Base-by-base conservation (phyloP, 805 yeast species). In the Spathaspora passalidarum region DNA sequence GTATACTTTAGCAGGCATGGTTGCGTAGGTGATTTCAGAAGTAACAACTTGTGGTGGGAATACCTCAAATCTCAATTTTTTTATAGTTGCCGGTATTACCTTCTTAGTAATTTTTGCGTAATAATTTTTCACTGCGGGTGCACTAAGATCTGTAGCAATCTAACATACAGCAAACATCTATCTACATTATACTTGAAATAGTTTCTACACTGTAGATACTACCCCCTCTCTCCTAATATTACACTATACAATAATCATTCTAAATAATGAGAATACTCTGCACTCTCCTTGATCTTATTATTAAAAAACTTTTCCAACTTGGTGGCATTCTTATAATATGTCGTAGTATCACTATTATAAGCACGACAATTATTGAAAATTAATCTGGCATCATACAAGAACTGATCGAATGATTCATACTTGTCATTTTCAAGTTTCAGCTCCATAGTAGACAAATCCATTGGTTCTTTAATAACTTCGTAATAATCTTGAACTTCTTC, bases 381-480 rank as follows among this genome's bases (percentile, higher is more conserved):
- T 57, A 94, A 73, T 49, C 85, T 80, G 36, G 94, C 81, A 67
- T 94, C 99, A 63, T 90, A 87, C 47, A 91, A 76, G 62, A 91
- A 94, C 58, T 90, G 92, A 56, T 90, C 97, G 78, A 94, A 85
- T 11, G 86, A 80, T 51, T 87, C 88, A 65, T 94, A 94, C 55
- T 86, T 86, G 66, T 94, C 96, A 58, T 87, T 88, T 51, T 92
- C 98, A 29, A 94, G 73, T 62, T 91, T 89, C 59, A 79, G 84
- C 60, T 94, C 98, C 96, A 94, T 94, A 0, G 97, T 90, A 37
- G 94, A 82, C 46, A 94, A 72, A 62, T 94, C 99, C 99, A 94
- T 94, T 5, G 99, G 99, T 62, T 94, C 97, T 60, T 90, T 90
- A 53, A 94, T 92, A 22, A 94, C 94, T 53, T 89, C 96, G 65